Percentiles rank a stretch among this genome's conserved stretches.
phyloP scores from a whole-genome alignment of 1,139 yeast genomes.

The Candida tunisiensis region DNA sequence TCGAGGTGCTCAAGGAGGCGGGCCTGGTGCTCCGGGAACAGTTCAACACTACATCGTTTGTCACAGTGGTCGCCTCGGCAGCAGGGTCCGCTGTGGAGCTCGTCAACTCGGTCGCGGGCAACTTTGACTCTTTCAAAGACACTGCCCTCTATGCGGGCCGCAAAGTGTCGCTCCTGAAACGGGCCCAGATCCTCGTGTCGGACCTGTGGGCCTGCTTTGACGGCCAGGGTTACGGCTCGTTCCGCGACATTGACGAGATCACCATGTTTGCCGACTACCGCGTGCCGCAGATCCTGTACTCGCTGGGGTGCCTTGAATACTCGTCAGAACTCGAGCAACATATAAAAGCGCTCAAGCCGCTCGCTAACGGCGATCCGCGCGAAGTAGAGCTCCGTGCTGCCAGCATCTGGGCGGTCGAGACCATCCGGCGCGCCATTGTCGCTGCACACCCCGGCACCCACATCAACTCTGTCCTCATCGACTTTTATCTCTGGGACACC shows the following conservation, averaged over 20 bases:
- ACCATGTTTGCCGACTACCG: conserved; percentile 32
- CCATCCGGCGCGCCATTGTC: conserved; percentile 12
- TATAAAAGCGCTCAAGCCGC: conserved; percentile 7
- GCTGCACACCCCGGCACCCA: conserved; percentile 7
- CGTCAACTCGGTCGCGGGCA: conserved; percentile 12
- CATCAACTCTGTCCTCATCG: conserved; percentile 22
- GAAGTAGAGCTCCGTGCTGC: conserved; percentile 26
- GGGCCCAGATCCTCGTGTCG: conserved; percentile 26
- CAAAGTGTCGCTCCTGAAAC: conserved; percentile 18
- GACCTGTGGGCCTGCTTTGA: conserved; percentile 29
- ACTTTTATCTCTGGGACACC: conserved; percentile 27
- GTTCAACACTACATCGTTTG: conserved; percentile 7
- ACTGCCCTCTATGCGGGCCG: conserved; percentile 12
- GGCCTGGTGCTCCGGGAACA: conserved; percentile 11
- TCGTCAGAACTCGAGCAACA: conserved; percentile 12
- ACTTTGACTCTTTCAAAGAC: conserved; percentile 21
- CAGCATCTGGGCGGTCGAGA: conserved; percentile 25
- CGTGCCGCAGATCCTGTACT: conserved; percentile 25
- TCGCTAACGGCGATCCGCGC: conserved; percentile 15
- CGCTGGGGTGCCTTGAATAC: conserved; percentile 21
- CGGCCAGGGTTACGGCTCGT: conserved; percentile 19
- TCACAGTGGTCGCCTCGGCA: conserved; percentile 12
- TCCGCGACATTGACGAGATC: conserved; percentile 21
- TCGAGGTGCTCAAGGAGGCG: conserved; percentile 20
- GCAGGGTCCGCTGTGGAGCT: conserved; percentile 17